Evolutionary conservation across 495 filamentous ascomycete species (phyloP).

Genomic region (Corynascus novoguineensis): DNA sequence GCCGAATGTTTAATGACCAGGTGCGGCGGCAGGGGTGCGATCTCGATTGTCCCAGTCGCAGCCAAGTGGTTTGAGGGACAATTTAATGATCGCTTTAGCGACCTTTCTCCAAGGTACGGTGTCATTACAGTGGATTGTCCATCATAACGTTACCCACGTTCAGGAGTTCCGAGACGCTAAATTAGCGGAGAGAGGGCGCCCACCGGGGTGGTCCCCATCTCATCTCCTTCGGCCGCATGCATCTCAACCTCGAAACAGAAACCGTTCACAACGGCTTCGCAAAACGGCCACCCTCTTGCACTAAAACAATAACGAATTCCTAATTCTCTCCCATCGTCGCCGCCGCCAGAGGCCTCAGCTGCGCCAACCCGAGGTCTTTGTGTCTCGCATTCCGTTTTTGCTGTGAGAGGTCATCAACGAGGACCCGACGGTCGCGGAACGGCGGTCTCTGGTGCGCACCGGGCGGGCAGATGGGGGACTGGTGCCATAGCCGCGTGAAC

Average conservation of each 20-base stretch:
- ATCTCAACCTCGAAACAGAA: constrained; percentile 12
- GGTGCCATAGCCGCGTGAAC: constrained; percentile 29
- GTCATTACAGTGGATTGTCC: constrained; percentile 9
- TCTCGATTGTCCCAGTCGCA: not conserved
- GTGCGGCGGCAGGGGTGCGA: constrained; percentile 8
- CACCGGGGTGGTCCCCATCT: constrained; percentile 10
- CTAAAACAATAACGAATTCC: not conserved
- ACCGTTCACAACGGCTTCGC: constrained; percentile 11
- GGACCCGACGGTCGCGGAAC: constrained; percentile 9
- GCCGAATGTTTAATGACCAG: constrained; percentile 10
- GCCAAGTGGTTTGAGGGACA: constrained; percentile 5
- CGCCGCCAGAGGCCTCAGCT: not conserved
- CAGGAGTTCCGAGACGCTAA: not conserved
- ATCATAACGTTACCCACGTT: no score
- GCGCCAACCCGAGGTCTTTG: not conserved
- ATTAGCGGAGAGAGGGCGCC: constrained; percentile 13
- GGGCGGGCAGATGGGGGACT: constrained; percentile 31
- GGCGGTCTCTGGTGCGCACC: constrained; percentile 15
- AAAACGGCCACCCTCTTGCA: constrained; percentile 4
- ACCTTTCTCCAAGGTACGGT: constrained; percentile 1
- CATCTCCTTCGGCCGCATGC: not conserved
- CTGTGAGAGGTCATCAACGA: constrained; percentile 1
- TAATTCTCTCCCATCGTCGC: constrained; percentile 4
- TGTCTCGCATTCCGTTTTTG: constrained; percentile 4
- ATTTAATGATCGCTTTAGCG: constrained; percentile 16